Evolutionary conservation across 2,329 filamentous ascomycete genomes (phyloP), one percentile per base, ranked within the genome.

Genomic region (Penicillium griseofulvum): DNA sequence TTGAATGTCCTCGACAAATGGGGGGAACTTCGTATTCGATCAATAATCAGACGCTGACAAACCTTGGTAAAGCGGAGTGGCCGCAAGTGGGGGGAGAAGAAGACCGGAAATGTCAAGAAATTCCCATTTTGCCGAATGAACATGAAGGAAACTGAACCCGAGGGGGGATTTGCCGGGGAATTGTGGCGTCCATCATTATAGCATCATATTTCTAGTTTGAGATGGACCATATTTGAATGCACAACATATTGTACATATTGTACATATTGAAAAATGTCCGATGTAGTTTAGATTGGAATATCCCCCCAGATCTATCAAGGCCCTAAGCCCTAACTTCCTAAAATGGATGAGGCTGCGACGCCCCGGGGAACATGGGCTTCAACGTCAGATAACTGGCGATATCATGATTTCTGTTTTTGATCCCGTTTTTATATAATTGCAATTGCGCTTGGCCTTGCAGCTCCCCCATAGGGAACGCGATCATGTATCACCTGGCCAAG

Each of bases 401-500:
- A 65, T 54, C 60, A 68, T 66, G 65, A 65, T 57, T 36, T 16
- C 45, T 17, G 11, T 3, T 34, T 49, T 6, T 14, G 29, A 42
- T 34, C 10, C 12, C 14, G 36, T 48, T 49, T 33, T 22, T 19
- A 10, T 24, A 24, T 16, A 54, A 36, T 45, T 36, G 17, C 6
- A 48, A 57, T 56, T 49, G 54, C 54, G 48, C 55, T 49, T 57
- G 58, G 56, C 52, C 59, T 56, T 55, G 58, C 12, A 61, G 57
- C 52, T 56, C 52, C 54, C 59, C 59, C 54, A 33, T 58, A 34
- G 42, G 49, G 58, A 58, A 59, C 59, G 59, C 65, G 63, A 72
- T 62, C 56, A 97, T 97, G 93, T 97, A 97, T 79, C 93, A 97
- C 78, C 86, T 99, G 66, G 87, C 90, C 69, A 97, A 97, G 75